Percentiles rank a stretch among this genome's conserved stretches.
phyloP scores from a whole-genome alignment of 2,329 filamentous ascomycete species.

The Nannizziopsis barbatae region DNA sequence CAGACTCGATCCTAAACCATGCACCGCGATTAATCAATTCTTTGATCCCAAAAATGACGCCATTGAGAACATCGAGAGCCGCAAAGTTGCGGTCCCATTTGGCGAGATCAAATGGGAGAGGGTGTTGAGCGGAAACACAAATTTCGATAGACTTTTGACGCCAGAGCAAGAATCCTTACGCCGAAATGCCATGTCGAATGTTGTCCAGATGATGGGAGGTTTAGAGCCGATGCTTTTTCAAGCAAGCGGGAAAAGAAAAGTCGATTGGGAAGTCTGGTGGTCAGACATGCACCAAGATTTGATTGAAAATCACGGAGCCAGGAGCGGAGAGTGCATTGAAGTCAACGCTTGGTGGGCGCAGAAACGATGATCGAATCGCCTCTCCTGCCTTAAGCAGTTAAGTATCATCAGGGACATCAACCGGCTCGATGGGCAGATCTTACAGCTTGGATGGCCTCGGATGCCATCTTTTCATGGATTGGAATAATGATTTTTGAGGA shows the following conservation, averaged over 20 bases:
- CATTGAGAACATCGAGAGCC: constrained; percentile 57
- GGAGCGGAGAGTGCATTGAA: constrained; percentile 73
- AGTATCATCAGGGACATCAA: no score
- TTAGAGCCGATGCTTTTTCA: constrained; percentile 74
- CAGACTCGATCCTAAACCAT: constrained; percentile 62
- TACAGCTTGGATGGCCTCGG: constrained; percentile 9
- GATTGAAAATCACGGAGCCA: constrained; percentile 64
- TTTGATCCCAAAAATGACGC: constrained; percentile 69
- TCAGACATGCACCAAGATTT: constrained; percentile 77
- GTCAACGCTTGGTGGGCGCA: constrained; percentile 54
- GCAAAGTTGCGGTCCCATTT: constrained; percentile 74
- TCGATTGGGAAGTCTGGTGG: constrained; percentile 88
- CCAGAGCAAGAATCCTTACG: constrained; percentile 62
- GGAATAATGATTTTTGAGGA: constrained; percentile 70
- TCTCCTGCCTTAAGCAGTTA: no score
- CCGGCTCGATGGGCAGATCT: no score
- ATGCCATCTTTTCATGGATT: constrained; percentile 23
- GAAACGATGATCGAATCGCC: constrained; percentile 34
- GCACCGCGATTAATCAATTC: constrained; percentile 62
- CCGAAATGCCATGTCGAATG: constrained; percentile 66
- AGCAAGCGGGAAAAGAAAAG: constrained; percentile 71
- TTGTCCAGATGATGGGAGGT: constrained; percentile 73
- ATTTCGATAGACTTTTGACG: constrained; percentile 44
- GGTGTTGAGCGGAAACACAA: constrained; percentile 41
- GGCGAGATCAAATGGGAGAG: constrained; percentile 80